A percentile compares a stretch with the other conserved stretches of the same genome.
phyloP scores from a whole-genome alignment of 1,284 basidiomycete species.

The Cronartium ribicola region DNA sequence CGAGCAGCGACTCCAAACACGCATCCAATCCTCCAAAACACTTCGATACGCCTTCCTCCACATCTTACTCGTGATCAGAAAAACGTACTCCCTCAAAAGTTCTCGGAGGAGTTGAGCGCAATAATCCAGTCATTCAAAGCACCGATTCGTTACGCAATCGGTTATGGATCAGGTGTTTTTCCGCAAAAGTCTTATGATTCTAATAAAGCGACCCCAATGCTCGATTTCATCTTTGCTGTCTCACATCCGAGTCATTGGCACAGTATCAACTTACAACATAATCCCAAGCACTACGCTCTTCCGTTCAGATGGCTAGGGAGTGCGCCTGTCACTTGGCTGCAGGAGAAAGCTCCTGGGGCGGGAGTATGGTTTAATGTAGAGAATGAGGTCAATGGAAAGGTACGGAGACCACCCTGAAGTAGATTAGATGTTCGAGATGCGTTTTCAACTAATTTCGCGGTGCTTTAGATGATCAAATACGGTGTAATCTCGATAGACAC shows the following conservation, averaged over 20 bases:
- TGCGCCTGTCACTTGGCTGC: slow-evolving; percentile 68
- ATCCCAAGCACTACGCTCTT: slow-evolving; percentile 82
- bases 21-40: neutral
- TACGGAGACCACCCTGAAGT: slow-evolving; percentile 50
- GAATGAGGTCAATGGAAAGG: slow-evolving; percentile 73
- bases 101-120: slow-evolving; percentile 60
- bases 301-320: slow-evolving; percentile 76
- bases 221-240: slow-evolving; percentile 93
- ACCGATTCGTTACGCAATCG: slow-evolving; percentile 85
- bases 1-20: neutral
- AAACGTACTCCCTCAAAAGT: neutral
- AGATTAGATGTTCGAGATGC: slow-evolving; percentile 16
- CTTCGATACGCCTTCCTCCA: neutral
- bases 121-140: slow-evolving; percentile 73
- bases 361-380: slow-evolving; percentile 94
- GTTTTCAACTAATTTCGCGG: neutral
- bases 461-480: slow-evolving; percentile 80
- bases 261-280: slow-evolving; percentile 83
- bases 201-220: slow-evolving; percentile 62
- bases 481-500: slow-evolving; percentile 90
- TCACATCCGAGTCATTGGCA: slow-evolving; percentile 89
- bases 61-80: neutral
- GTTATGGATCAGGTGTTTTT: slow-evolving; percentile 91
- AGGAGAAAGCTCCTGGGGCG: slow-evolving; percentile 65
- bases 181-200: slow-evolving; percentile 69